Evolutionary conservation across 2,329 filamentous ascomycete species (phyloP).

Genomic region (Elsinoe necatrix): DNA sequence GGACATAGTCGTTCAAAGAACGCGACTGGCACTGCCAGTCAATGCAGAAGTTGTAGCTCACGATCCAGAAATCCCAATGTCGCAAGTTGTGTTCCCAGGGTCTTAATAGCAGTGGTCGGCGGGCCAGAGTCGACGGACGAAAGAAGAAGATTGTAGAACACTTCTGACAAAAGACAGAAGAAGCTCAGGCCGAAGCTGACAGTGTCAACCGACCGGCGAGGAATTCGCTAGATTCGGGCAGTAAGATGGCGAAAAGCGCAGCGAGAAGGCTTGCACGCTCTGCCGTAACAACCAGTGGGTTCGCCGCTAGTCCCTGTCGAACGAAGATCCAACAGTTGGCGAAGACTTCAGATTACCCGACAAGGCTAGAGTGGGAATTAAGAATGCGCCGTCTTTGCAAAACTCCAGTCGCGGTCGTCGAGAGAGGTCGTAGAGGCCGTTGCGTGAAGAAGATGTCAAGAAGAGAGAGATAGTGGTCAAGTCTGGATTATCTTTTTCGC

Average conservation of each 20-base stretch:
- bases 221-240: neutral
- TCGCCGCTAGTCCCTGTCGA: conserved; percentile 10
- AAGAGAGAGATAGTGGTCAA: conserved; percentile 8
- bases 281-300: conserved; percentile 8
- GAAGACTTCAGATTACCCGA: conserved; percentile 12
- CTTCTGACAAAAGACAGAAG: conserved; percentile 1
- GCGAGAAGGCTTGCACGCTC: conserved; percentile 2
- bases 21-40: conserved; percentile 2
- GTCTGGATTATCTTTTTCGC: conserved; percentile 6
- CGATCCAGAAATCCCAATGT: neutral
- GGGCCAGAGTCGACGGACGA: neutral
- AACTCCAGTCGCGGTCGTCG: neutral
- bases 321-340: conserved; percentile 14
- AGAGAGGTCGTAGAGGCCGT: neutral
- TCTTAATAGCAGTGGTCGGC: conserved; percentile 6
- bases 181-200: conserved; percentile 9
- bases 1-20: conserved; percentile 13
- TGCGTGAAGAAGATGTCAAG: conserved; percentile 3
- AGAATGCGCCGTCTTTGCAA: neutral
- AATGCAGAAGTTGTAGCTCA: neutral
- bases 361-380: neutral
- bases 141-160: neutral
- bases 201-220: conserved; percentile 1
- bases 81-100: neutral
- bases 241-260: conserved; percentile 9